These are phyloP conservation scores for Ulota crispa DNA, from an alignment of 225 moss, liverwort and hornwort species.

Conservation along the genomic window DNA sequence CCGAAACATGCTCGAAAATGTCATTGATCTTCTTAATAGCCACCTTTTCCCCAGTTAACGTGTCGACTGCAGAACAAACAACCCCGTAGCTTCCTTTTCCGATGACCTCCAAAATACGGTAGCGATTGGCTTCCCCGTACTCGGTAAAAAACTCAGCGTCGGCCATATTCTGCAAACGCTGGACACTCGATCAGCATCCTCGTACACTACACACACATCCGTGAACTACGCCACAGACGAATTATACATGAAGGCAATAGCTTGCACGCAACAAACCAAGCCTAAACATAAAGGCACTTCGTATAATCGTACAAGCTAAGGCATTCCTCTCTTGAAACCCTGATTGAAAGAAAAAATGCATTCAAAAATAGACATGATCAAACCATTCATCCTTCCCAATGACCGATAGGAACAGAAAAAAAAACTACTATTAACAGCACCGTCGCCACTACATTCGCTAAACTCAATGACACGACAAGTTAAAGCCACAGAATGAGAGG, in stretches of 20 bases:
- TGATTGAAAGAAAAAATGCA: not conserved
- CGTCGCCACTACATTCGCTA: slow-evolving; percentile 27
- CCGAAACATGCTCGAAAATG: slow-evolving; percentile 99
- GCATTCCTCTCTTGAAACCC: slow-evolving; percentile 26
- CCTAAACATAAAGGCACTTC: slow-evolving; percentile 8
- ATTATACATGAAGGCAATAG: slow-evolving; percentile 12
- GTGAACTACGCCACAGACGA: not conserved
- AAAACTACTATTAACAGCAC: not conserved
- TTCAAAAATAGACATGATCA: slow-evolving; percentile 1
- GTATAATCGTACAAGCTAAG: slow-evolving; percentile 18
- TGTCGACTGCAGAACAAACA: slow-evolving; percentile 95
- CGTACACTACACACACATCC: not conserved
- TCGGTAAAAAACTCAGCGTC: slow-evolving; percentile 99
- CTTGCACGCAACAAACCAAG: slow-evolving; percentile 20
- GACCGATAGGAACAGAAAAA: not conserved
- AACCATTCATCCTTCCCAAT: not conserved
- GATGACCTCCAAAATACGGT: slow-evolving; percentile 98
- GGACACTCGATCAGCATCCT: slow-evolving; percentile 26
- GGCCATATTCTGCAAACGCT: slow-evolving; percentile 84
- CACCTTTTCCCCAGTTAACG: slow-evolving; percentile 91
- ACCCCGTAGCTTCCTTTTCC: slow-evolving; percentile 99
- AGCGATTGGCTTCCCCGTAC: slow-evolving; percentile 99
- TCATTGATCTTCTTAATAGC: slow-evolving; percentile 99
- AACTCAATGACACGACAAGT: slow-evolving; percentile 26
- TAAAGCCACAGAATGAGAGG: slow-evolving; percentile 11